phyloP scores from a whole-genome alignment of 768 basidiomycete genomes.

The Termitomyces bulborhizus region DNA sequence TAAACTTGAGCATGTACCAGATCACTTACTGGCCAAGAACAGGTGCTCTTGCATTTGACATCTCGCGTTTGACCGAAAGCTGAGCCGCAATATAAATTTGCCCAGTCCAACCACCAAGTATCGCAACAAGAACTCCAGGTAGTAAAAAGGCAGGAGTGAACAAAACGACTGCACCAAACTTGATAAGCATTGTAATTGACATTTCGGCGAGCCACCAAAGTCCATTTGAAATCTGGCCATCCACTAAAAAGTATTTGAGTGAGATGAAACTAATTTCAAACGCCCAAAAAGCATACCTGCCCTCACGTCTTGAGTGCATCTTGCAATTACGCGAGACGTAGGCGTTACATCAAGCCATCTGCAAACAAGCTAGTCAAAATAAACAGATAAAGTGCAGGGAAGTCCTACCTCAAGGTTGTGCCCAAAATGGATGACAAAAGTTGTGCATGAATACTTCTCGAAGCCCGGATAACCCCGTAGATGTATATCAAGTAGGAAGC shows the following conservation, averaged over 20 bases:
- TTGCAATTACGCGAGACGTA: constrained; percentile 49
- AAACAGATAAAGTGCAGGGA: not conserved
- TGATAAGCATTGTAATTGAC: constrained; percentile 30
- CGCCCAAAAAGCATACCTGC: constrained; percentile 18
- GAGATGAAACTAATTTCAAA: constrained; percentile 17
- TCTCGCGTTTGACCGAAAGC: constrained; percentile 41
- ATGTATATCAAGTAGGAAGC: constrained; percentile 32
- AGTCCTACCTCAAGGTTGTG: constrained; percentile 48
- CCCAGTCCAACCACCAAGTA: constrained; percentile 37
- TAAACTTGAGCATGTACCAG: constrained; percentile 14
- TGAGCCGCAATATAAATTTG: constrained; percentile 41
- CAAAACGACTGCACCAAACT: constrained; percentile 36
- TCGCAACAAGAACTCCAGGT: constrained; percentile 35
- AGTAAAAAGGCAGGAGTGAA: constrained; percentile 41
- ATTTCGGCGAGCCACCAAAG: constrained; percentile 24
- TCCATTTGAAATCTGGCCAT: constrained; percentile 29
- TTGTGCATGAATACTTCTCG: constrained; percentile 43
- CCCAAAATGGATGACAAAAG: constrained; percentile 50
- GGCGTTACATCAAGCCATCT: constrained; percentile 48
- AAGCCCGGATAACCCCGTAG: constrained; percentile 47
- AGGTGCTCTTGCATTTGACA: constrained; percentile 33
- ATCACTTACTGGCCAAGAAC: constrained; percentile 33
- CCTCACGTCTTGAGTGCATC: constrained; percentile 64
- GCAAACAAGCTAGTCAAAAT: not conserved
- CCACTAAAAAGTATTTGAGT: constrained; percentile 35